Conservation (phyloP, 2,329 filamentous ascomycete genomes). For the Penicillium paneum region DNA sequence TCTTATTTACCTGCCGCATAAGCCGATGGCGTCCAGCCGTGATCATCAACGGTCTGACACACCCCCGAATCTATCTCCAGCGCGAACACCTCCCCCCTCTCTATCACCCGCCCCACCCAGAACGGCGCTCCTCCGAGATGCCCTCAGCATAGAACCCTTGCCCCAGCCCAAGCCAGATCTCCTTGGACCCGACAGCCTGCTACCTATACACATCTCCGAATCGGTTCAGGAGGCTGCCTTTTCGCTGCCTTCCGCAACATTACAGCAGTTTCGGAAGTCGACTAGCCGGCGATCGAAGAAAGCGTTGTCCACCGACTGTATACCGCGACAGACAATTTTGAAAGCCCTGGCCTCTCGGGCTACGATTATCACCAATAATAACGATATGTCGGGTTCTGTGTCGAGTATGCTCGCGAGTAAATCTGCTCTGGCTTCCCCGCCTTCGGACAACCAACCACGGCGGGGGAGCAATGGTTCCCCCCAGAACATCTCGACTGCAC, state of each 20-base stretch:
- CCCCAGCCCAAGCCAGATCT: conserved; percentile 30
- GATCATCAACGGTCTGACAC: conserved; percentile 19
- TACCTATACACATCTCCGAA: conserved; percentile 20
- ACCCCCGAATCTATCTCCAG: conserved; percentile 11
- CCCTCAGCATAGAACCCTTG: conserved; percentile 43
- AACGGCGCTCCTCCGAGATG: conserved; percentile 43
- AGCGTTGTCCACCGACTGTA: conserved; percentile 59
- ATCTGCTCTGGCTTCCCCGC: conserved; percentile 17
- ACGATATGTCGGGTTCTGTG: conserved; percentile 56
- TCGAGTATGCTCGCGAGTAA: conserved; percentile 56
- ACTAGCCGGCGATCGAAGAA: conserved; percentile 44
- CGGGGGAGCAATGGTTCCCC: conserved; percentile 48
- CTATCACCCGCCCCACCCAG: conserved; percentile 22
- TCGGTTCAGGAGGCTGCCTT: conserved; percentile 23
- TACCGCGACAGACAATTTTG: conserved; percentile 77
- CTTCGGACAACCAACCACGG: conserved; percentile 27
- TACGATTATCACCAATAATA: conserved; percentile 51
- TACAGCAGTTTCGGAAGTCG: conserved; percentile 37
- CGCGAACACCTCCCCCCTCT: conserved; percentile 15
- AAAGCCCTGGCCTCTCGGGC: conserved; percentile 70
- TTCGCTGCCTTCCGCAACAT: conserved; percentile 29
- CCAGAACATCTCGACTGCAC: conserved; percentile 61
- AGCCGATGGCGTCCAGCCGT: conserved; percentile 22
- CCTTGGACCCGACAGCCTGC: conserved; percentile 18
- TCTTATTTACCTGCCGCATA: conserved; percentile 22